phyloP scores from a whole-genome alignment of 345 rosid genomes.

The Bruguiera parviflora region DNA sequence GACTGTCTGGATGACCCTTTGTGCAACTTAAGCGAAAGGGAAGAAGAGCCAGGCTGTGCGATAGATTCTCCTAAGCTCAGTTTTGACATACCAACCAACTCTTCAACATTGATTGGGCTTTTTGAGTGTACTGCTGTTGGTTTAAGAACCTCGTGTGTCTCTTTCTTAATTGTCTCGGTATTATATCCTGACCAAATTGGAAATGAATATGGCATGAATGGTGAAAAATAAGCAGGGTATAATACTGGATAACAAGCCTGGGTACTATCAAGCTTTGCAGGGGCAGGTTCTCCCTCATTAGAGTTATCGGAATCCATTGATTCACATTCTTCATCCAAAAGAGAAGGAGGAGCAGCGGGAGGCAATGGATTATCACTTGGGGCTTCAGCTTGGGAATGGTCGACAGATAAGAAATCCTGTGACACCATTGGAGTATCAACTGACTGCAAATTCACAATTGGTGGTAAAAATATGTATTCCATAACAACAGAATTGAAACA shows the following conservation, averaged over 20 bases:
- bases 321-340: conserved; percentile 80
- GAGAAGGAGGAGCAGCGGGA: conserved; percentile 32
- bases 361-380: conserved; percentile 44
- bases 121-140: conserved; percentile 35
- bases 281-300: conserved; percentile 52
- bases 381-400: conserved; percentile 38
- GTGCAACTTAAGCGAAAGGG: conserved; percentile 27
- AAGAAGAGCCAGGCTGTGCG: conserved; percentile 19
- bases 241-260: conserved; percentile 39
- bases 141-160: conserved; percentile 30
- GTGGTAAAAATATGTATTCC: conserved; percentile 7
- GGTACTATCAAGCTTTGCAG: conserved; percentile 38
- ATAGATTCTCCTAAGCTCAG: conserved; percentile 32
- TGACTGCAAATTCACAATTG: conserved; percentile 39
- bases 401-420: conserved; percentile 48
- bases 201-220: conserved; percentile 29
- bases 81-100: conserved; percentile 34
- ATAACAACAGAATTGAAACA: background rate
- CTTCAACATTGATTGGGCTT: conserved; percentile 29
- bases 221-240: conserved; percentile 46
- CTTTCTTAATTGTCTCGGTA: conserved; percentile 31
- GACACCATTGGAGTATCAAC: conserved; percentile 53
- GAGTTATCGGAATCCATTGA: conserved; percentile 91
- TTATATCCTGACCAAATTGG: conserved; percentile 29
- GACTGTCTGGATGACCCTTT: conserved; percentile 31